Conservation (phyloP, 495 filamentous ascomycete species). For the Tuber borchii region DNA sequence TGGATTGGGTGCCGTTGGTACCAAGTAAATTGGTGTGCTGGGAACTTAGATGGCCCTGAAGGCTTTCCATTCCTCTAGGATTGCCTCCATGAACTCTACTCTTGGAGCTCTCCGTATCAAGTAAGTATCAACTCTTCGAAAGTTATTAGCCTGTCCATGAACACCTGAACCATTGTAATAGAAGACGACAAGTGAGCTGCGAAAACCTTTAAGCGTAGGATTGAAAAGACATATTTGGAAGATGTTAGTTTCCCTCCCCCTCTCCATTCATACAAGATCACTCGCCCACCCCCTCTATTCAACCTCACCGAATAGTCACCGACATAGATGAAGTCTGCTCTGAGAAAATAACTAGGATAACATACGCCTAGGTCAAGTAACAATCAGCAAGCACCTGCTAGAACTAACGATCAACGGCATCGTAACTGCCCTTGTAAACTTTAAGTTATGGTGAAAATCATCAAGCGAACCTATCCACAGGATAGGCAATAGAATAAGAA, state of each 20-base stretch:
- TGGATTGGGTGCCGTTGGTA: constrained; percentile 94
- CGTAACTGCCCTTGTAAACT: constrained; percentile 60
- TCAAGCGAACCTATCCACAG: constrained; percentile 52
- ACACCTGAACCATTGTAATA: constrained; percentile 68
- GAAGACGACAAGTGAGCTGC: constrained; percentile 64
- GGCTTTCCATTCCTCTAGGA: constrained; percentile 99
- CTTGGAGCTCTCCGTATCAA: constrained; percentile 99
- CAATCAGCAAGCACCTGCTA: constrained; percentile 69
- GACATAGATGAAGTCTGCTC: constrained; percentile 79
- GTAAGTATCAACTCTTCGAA: constrained; percentile 97
- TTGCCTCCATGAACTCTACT: constrained; percentile 96
- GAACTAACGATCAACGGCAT: constrained; percentile 66
- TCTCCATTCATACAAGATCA: neutral
- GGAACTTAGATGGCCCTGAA: constrained; percentile 99
- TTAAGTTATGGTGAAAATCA: constrained; percentile 69
- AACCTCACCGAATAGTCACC: constrained; percentile 54
- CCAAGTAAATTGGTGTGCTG: constrained; percentile 95
- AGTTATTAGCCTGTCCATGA: no score
- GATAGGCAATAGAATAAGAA: constrained; percentile 48
- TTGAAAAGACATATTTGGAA: constrained; percentile 74
- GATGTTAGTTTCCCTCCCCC: constrained; percentile 48
- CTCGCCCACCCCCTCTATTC: constrained; percentile 39
- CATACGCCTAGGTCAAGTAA: constrained; percentile 68
- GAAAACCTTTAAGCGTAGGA: constrained; percentile 75
- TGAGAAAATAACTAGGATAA: constrained; percentile 61